Conservation (phyloP, 202 grass and related monocot genomes). For the Elaeis oleifera region DNA sequence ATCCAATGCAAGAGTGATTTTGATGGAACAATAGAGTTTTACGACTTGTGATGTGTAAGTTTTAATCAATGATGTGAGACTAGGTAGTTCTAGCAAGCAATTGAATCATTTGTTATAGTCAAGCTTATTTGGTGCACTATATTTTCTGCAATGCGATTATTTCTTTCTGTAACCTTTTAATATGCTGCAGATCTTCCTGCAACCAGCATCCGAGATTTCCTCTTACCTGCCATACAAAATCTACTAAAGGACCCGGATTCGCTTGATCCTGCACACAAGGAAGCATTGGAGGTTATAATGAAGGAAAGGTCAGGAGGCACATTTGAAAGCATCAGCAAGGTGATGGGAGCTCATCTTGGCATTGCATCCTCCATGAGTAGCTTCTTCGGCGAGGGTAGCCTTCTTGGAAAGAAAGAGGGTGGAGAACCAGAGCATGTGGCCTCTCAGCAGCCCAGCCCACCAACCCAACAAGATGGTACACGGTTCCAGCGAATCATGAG, state of each 20-base stretch:
- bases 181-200: slow-evolving; percentile 54
- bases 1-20: too few species aligned
- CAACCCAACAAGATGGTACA: slow-evolving; percentile 50
- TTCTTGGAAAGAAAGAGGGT: slow-evolving; percentile 74
- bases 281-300: slow-evolving; percentile 80
- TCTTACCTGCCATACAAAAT: slow-evolving; percentile 84
- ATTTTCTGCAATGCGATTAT: slow-evolving; percentile 6
- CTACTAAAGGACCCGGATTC: slow-evolving; percentile 74
- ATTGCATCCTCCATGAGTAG: slow-evolving; percentile 75
- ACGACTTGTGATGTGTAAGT: too few species aligned
- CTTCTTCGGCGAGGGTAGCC: slow-evolving; percentile 71
- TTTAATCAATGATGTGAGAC: too few species aligned
- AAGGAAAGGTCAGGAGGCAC: slow-evolving; percentile 67
- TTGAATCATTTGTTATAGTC: too few species aligned
- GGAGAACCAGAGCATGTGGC: slow-evolving; percentile 30
- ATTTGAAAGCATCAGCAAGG: slow-evolving; percentile 77
- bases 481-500: slow-evolving; percentile 82
- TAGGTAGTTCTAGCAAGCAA: too few species aligned
- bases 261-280: slow-evolving; percentile 90
- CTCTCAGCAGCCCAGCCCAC: slow-evolving; percentile 17
- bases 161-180: slow-evolving; percentile 7
- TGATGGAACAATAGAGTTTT: too few species aligned
- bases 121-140: not conserved
- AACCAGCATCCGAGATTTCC: slow-evolving; percentile 57
- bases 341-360: slow-evolving; percentile 85